Evolutionary conservation across 148 eudicot genomes (phyloP).

Genomic region (Persicaria tinctoria): DNA sequence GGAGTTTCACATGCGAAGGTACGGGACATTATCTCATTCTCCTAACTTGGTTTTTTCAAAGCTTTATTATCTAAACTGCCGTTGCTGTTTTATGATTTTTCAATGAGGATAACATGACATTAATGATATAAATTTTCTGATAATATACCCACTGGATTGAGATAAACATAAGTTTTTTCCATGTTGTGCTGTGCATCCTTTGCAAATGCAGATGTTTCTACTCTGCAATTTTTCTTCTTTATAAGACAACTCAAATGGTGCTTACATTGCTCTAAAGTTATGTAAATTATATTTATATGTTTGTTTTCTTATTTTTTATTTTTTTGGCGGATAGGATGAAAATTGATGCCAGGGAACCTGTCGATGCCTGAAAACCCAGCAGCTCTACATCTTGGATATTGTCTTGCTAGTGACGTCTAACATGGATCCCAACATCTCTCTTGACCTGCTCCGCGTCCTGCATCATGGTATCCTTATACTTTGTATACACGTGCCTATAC

Average conservation of each 20-base stretch:
- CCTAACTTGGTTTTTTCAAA: not conserved
- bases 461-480: conserved; percentile 2
- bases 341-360: not conserved
- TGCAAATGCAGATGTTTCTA: not conserved
- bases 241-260: not conserved
- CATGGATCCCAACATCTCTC: not conserved
- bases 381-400: not conserved
- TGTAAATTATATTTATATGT: not conserved
- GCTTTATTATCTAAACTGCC: not conserved
- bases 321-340: not conserved
- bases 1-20: conserved; percentile 32
- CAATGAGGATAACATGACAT: not conserved
- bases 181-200: not conserved
- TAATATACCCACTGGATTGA: not conserved
- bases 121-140: not conserved
- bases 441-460: conserved; percentile 9
- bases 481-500: not conserved
- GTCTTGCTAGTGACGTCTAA: conserved; percentile 10
- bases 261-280: not conserved
- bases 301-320: not conserved
- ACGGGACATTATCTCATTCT: conserved; percentile 14
- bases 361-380: not conserved
- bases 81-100: not conserved
- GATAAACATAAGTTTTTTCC: not conserved
- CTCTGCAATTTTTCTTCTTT: not conserved